Conservation (phyloP, 805 yeast genomes). For the Wickerhamomyces tratensis region DNA sequence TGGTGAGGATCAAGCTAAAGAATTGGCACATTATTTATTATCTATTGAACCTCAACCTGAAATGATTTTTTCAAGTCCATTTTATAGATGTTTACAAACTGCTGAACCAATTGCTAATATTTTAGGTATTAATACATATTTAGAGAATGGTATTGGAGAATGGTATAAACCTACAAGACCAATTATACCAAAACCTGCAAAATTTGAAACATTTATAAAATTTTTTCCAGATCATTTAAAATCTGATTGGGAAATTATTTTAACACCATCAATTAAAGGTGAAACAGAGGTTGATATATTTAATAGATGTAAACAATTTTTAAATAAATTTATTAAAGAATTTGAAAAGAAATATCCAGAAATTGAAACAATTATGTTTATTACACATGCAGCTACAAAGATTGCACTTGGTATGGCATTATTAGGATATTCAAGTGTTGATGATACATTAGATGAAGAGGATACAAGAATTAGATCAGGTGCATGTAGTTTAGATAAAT, state of each 20-base stretch:
- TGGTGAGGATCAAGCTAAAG: conserved; percentile 81
- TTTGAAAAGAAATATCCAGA: conserved; percentile 51
- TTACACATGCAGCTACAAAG: conserved; percentile 91
- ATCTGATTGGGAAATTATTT: conserved; percentile 40
- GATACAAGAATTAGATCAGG: conserved; percentile 58
- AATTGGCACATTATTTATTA: conserved; percentile 54
- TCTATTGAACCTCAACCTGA: conserved; percentile 52
- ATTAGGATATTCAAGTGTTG: conserved; percentile 38
- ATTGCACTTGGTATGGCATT: conserved; percentile 80
- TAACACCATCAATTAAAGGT: conserved; percentile 56
- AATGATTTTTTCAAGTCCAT: conserved; percentile 71
- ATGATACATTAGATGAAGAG: conserved; percentile 39
- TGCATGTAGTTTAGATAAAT: conserved; percentile 76
- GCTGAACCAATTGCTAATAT: conserved; percentile 55
- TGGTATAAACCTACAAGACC: conserved; percentile 74
- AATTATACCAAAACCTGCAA: conserved; percentile 63
- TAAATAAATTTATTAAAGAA: conserved; percentile 45
- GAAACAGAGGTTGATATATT: conserved; percentile 70
- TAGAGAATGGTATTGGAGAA: conserved; percentile 86
- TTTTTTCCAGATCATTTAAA: conserved; percentile 42
- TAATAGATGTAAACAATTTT: conserved; percentile 44
- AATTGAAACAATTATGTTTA: conserved; percentile 54
- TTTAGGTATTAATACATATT: conserved; percentile 45
- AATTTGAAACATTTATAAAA: conserved; percentile 32
- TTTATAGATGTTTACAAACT: conserved; percentile 84